A percentile compares a stretch with the other conserved stretches of the same genome.
These are phyloP conservation scores for Chytriomyces sp. DNA, from an alignment of 192 early-diverging fungal species.

Conservation along the genomic window DNA sequence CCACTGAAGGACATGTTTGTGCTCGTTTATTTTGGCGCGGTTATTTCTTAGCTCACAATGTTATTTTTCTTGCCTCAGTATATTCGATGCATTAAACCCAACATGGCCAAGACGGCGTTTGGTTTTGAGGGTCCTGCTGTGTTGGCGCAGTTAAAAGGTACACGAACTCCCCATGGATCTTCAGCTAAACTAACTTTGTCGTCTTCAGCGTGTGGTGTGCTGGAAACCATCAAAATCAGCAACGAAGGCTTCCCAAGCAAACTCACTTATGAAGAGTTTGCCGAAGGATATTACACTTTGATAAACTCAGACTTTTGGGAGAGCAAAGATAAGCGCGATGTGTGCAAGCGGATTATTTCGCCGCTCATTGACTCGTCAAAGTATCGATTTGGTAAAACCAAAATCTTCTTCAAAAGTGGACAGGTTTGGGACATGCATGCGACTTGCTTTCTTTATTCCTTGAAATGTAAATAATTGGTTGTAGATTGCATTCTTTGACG, in stretches of 20 bases:
- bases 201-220: slow-evolving; percentile 85
- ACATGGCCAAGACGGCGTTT: slow-evolving; percentile 86
- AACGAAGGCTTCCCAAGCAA: slow-evolving; percentile 87
- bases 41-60: neutral
- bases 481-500: slow-evolving; percentile 50
- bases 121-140: slow-evolving; percentile 90
- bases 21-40: neutral
- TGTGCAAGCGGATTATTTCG: slow-evolving; percentile 51
- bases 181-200: slow-evolving; percentile 31
- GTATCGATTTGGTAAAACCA: slow-evolving; percentile 90
- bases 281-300: slow-evolving; percentile 60
- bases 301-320: slow-evolving; percentile 30
- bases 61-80: slow-evolving; percentile 54
- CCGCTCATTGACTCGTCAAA: slow-evolving; percentile 58
- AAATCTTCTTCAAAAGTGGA: slow-evolving; percentile 98
- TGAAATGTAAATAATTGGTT: neutral
- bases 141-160: slow-evolving; percentile 74
- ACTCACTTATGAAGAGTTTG: slow-evolving; percentile 82
- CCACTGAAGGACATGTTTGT: slow-evolving; percentile 68
- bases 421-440: slow-evolving; percentile 46
- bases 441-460: neutral
- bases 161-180: neutral
- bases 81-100: slow-evolving; percentile 95
- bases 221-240: slow-evolving; percentile 91
- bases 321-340: slow-evolving; percentile 35